Conservation (phyloP, 2,329 filamentous ascomycete genomes). For the Aaosphaeria arxii region DNA sequence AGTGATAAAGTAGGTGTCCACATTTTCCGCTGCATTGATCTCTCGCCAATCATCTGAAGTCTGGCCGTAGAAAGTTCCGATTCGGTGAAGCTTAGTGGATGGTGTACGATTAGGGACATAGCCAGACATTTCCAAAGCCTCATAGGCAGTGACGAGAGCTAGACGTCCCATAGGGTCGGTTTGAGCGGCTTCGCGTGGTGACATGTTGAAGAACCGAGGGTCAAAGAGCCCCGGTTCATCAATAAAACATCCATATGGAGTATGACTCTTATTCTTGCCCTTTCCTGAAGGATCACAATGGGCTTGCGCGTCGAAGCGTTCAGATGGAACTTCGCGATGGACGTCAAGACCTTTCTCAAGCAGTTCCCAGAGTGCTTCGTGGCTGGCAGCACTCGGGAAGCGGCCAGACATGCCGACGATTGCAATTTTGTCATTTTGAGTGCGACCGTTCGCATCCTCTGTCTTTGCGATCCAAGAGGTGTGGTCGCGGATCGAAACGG, state of each 20-base stretch:
- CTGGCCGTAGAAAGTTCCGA: constrained; percentile 73
- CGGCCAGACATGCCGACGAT: constrained; percentile 81
- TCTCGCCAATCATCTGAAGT: constrained; percentile 77
- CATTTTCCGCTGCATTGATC: constrained; percentile 68
- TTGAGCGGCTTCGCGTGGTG: constrained; percentile 73
- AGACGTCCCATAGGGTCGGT: constrained; percentile 80
- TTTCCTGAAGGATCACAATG: constrained; percentile 72
- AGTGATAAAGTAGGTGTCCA: constrained; percentile 67
- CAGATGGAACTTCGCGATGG: constrained; percentile 63
- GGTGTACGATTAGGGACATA: constrained; percentile 71
- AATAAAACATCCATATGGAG: constrained; percentile 73
- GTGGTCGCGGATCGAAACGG: constrained; percentile 44
- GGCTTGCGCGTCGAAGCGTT: constrained; percentile 71
- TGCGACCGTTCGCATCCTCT: constrained; percentile 39
- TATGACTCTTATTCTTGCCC: constrained; percentile 72
- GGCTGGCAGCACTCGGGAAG: constrained; percentile 69
- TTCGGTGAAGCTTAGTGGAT: constrained; percentile 61
- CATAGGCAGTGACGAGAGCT: constrained; percentile 73
- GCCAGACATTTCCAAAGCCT: constrained; percentile 78
- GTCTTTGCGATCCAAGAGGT: constrained; percentile 39
- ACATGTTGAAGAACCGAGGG: constrained; percentile 86
- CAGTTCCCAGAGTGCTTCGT: constrained; percentile 72
- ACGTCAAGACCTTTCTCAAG: constrained; percentile 73
- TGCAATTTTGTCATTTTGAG: constrained; percentile 68
- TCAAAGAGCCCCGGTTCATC: constrained; percentile 76